Evolutionary conservation across 2,329 filamentous ascomycete species (phyloP), one percentile per base, ranked within the genome.

Genomic region (Sarocladiaceae sp.): DNA sequence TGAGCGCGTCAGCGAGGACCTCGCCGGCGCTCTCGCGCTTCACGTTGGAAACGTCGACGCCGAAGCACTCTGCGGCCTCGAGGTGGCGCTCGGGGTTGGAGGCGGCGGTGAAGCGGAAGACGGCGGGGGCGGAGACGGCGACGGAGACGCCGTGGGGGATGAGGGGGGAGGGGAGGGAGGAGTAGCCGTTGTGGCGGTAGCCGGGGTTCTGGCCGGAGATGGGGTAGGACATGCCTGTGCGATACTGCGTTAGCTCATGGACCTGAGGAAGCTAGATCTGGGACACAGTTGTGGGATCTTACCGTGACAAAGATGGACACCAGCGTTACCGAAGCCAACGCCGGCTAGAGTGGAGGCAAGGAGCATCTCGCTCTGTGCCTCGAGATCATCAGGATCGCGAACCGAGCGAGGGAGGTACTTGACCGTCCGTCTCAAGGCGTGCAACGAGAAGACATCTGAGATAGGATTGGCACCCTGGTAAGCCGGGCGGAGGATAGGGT

Each of bases 391-490:
- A 0, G 91, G 89, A 56, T 97, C 86, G 47, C 76, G 82, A 3
- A 95, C 86, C 0, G 89, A 85, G 45, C 91, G 80, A 0, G 91
- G 93, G 0, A 98, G 81, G 58, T 96, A 98, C 66, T 95, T 90
- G 51, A 96, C 81, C 0, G 90, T 95, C 55, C 79, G 78, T 23
- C 79, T 76, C 5, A 98, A 76, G 0, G 93, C 90, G 54, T 87
- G 83, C 16, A 98, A 74, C 3, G 88, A 94, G 71, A 98, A 98
- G 53, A 98, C 91, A 61, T 98, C 93, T 33, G 87, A 94, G 55
- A 98, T 98, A 2, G 93, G 93, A 61, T 98, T 98, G 6, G 93
- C 89, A 32, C 93, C 93, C 64, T 98, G 93, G 60, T 98, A 98
- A 0, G 93, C 90, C 0, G 93, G 93, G 3, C 93, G 77, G 48